Conservation (phyloP, 257 asterid species). For the Nicotiana sylvestris region DNA sequence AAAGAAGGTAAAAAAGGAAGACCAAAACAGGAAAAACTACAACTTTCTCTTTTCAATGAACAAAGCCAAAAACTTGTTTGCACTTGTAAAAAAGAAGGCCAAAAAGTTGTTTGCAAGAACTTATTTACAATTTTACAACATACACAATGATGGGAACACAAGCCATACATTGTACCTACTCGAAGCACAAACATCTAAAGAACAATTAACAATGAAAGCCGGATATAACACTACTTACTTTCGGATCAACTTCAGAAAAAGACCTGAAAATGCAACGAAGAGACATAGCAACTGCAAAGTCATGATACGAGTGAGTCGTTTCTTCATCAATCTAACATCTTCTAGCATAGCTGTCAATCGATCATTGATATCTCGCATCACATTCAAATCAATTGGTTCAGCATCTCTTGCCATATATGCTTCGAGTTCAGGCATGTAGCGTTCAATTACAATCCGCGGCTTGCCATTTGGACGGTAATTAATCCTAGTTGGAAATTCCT, state of each 20-base stretch:
- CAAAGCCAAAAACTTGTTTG: neutral
- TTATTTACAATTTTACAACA: neutral
- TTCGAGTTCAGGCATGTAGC: constrained; percentile 14
- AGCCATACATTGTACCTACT: neutral
- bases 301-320: constrained; percentile 9
- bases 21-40: neutral
- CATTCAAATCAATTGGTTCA: constrained; percentile 8
- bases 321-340: constrained; percentile 20
- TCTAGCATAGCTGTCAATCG: constrained; percentile 13
- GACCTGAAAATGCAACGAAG: constrained; percentile 9
- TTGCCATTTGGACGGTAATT: constrained; percentile 5
- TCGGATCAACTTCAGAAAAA: constrained; percentile 12
- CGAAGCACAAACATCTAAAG: neutral
- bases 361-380: constrained; percentile 13
- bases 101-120: neutral
- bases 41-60: neutral
- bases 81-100: neutral
- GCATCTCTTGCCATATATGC: constrained; percentile 10
- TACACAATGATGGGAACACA: neutral
- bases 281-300: constrained; percentile 9
- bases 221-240: neutral
- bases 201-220: neutral
- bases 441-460: constrained; percentile 14
- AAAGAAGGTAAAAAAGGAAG: neutral
- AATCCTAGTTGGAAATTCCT: constrained; percentile 11